Conservation (phyloP, 305 asterid species). For the Fraxinus angustifolia region DNA sequence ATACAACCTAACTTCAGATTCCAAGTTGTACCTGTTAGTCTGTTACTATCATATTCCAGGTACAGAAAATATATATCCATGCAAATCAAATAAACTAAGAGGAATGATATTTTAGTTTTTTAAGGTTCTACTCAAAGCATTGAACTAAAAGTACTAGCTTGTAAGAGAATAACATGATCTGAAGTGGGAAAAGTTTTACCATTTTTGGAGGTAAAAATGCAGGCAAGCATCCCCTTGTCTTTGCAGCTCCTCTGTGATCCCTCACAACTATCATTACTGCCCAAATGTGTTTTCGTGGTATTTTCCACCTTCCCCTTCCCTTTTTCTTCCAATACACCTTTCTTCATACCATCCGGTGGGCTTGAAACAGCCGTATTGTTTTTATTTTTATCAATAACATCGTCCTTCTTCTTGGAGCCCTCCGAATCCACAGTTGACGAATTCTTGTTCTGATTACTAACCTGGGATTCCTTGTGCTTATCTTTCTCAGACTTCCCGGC, state of each 20-base stretch:
- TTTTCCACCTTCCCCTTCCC: constrained; percentile 17
- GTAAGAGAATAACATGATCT: constrained; percentile 9
- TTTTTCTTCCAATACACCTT: constrained; percentile 3
- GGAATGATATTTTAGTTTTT: background rate
- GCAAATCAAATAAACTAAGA: background rate
- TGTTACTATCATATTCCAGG: background rate
- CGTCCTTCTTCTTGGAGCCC: constrained; percentile 20
- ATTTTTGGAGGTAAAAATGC: constrained; percentile 30
- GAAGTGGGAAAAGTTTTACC: constrained; percentile 19
- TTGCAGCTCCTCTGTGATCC: constrained; percentile 30
- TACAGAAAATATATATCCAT: background rate
- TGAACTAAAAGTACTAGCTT: constrained; percentile 11
- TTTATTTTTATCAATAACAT: background rate
- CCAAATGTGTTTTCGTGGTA: constrained; percentile 14
- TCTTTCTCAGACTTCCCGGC: constrained; percentile 26
- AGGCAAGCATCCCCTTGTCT: constrained; percentile 31
- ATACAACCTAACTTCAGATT: background rate
- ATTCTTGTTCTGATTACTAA: constrained; percentile 24
- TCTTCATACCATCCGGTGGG: constrained; percentile 23
- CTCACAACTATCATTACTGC: constrained; percentile 28
- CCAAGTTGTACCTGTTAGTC: background rate
- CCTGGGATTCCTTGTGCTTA: constrained; percentile 20
- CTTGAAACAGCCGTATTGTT: constrained; percentile 19
- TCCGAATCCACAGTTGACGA: constrained; percentile 25
- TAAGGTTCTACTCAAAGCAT: background rate